These are phyloP conservation scores for Calonectria multiphialidica DNA, from an alignment of 2,329 filamentous ascomycete genomes.

Conservation along the genomic window DNA sequence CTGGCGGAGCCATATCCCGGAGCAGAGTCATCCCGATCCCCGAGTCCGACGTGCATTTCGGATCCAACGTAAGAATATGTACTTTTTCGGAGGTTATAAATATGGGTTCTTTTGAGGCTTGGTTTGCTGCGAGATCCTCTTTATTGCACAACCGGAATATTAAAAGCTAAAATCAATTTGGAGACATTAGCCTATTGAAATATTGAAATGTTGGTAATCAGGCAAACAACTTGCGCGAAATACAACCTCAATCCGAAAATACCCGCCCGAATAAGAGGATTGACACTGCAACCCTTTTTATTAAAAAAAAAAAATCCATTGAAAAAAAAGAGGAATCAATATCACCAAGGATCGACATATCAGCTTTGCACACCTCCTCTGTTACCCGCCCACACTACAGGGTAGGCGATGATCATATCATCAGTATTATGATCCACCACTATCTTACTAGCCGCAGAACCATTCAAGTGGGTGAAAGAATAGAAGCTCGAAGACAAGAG, in stretches of 20 bases:
- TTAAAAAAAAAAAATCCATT: background rate
- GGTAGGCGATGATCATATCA: background rate
- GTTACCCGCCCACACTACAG: background rate
- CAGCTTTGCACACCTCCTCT: background rate
- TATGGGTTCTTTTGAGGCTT: background rate
- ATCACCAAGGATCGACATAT: background rate
- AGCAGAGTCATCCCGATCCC: slow-evolving; percentile 17
- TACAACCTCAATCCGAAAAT: background rate
- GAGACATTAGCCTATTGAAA: too few species aligned
- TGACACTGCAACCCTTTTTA: background rate
- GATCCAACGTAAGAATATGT: background rate
- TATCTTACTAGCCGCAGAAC: background rate
- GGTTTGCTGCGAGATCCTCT: too few species aligned
- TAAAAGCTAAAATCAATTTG: background rate
- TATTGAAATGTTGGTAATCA: too few species aligned
- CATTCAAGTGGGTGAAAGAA: background rate
- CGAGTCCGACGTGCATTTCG: background rate
- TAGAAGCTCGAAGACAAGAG: background rate
- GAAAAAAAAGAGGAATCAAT: background rate
- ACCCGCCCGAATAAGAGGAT: background rate
- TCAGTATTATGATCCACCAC: background rate
- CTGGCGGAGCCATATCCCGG: background rate
- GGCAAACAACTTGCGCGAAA: background rate
- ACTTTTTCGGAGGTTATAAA: too few species aligned
- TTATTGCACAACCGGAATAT: too few species aligned